Base-by-base conservation (phyloP, 2,329 filamentous ascomycete species). In the Ceratocystis albifundus region DNA sequence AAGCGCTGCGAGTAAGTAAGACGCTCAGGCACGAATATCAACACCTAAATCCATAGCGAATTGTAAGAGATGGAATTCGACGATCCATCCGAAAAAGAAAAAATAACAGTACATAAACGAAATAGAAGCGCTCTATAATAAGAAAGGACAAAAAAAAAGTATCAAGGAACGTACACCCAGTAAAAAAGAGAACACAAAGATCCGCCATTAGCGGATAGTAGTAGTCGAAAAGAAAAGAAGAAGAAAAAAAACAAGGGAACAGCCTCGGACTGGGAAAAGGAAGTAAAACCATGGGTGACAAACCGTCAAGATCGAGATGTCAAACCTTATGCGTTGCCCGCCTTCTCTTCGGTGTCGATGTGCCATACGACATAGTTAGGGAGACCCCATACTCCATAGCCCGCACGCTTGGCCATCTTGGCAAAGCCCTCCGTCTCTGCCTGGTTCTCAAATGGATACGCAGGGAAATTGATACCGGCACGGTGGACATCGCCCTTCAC, bases 301-400 rank as follows among this genome's bases (percentile, higher is more conserved):
- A 41, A 17, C 48, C 48, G 10, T 28, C 48, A 41, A 41, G 36
- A 41, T 53, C 4, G 4, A 53, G 22, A 5, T 25, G 22, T 22
- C n/a, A 22, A 5, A 6, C 12, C 61, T 72, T 77, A 83, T 71
- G 77, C 74, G 74, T 97, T 97, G 44, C 91, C 90, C 44, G 85
- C 84, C 81, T 96, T 96, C 80, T 99, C 94, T 66, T 92, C 85
- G 1, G 94, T 99, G 75, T 99, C 94, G 72, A 96, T 89, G 75
- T 99, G 94, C 94, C 94, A 99, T 68, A 99, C 93, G 63, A 99
- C 87, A 75, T 99, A 99, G 76, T 99, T 99, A 53, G 93, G 94
- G 66, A 99, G 80, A 59, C 94, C 94, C 71, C 90, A 84, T 30
- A 99, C 94, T 73, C 90, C 83, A 75, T 96, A 97, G 57, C 94